Percentiles rank a stretch among this genome's conserved stretches.
These are phyloP conservation scores for Fusarium tanahbumbuense DNA, from an alignment of 2,329 filamentous ascomycete genomes.

Conservation along the genomic window DNA sequence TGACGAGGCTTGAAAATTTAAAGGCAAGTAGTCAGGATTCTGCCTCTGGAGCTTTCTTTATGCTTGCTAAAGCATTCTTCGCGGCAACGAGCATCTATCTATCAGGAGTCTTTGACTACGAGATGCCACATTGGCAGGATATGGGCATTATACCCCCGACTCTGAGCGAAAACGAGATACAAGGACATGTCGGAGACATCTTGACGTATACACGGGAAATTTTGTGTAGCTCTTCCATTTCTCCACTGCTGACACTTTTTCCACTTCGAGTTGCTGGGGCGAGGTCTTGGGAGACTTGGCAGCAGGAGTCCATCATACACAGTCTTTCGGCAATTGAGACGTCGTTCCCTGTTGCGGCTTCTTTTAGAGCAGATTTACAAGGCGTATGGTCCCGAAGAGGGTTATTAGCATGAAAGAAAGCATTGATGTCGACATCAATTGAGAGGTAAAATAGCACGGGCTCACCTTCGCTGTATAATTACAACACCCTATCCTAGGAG, in stretches of 20 bases:
- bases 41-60: constrained; percentile 23
- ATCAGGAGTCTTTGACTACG: constrained; percentile 53
- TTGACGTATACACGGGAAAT: constrained; percentile 30
- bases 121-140: constrained; percentile 46
- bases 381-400: constrained; percentile 33
- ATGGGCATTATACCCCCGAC: constrained; percentile 41
- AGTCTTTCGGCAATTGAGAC: constrained; percentile 36
- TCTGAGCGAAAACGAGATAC: constrained; percentile 37
- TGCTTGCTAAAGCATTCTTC: constrained; percentile 44
- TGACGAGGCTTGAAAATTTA: rapidly evolving
- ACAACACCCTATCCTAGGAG: no score
- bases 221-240: constrained; percentile 41
- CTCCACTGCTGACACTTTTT: constrained; percentile 50
- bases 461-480: no score
- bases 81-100: constrained; percentile 53
- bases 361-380: constrained; percentile 41
- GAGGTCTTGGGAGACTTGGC: constrained; percentile 39
- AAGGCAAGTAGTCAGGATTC: rapidly evolving
- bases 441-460: not conserved
- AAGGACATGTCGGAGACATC: constrained; percentile 43
- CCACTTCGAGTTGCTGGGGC: constrained; percentile 52
- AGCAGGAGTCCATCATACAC: constrained; percentile 37
- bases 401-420: not conserved
- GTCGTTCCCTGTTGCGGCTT: constrained; percentile 45
- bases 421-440: not conserved